Evolutionary conservation across 306 rosid genomes (phyloP).

Genomic region (Vigna hirtella): DNA sequence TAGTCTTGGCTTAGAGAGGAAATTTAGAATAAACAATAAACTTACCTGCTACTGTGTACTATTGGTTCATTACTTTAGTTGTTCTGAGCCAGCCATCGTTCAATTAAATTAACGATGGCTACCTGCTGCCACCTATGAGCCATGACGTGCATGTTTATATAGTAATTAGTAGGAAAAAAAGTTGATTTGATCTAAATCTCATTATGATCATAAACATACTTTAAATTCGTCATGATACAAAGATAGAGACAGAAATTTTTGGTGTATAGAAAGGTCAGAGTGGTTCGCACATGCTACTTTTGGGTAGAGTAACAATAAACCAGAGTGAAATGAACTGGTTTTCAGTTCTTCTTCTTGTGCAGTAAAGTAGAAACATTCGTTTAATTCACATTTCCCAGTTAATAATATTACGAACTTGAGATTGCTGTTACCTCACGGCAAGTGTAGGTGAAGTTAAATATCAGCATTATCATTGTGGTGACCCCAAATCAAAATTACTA

Average conservation of each 20-base stretch:
- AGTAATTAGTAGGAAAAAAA: slow-evolving; percentile 19
- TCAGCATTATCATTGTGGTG: background rate
- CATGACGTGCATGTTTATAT: slow-evolving; percentile 24
- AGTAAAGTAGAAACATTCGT: background rate
- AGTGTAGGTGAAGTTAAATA: slow-evolving; percentile 23
- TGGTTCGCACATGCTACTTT: background rate
- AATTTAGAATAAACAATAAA: slow-evolving; percentile 3
- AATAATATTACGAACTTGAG: slow-evolving; percentile 23
- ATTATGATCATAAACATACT: background rate
- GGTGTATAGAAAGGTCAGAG: slow-evolving; percentile 15
- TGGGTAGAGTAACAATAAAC: background rate
- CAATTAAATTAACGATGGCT: slow-evolving; percentile 24
- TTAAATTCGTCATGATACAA: background rate
- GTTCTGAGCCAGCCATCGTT: background rate
- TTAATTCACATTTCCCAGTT: slow-evolving; percentile 4
- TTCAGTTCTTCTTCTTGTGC: slow-evolving; percentile 1
- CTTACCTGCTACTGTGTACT: slow-evolving; percentile 45
- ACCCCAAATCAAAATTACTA: background rate
- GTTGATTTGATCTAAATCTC: slow-evolving; percentile 5
- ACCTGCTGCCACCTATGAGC: slow-evolving; percentile 50
- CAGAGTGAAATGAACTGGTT: background rate
- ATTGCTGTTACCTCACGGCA: slow-evolving; percentile 27
- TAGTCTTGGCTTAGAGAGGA: background rate
- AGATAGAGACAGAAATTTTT: slow-evolving; percentile 30
- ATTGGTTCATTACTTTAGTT: slow-evolving; percentile 32